These are phyloP conservation scores for Priceomyces melissophilus DNA, from an alignment of 805 yeast genomes.

Conservation along the genomic window DNA sequence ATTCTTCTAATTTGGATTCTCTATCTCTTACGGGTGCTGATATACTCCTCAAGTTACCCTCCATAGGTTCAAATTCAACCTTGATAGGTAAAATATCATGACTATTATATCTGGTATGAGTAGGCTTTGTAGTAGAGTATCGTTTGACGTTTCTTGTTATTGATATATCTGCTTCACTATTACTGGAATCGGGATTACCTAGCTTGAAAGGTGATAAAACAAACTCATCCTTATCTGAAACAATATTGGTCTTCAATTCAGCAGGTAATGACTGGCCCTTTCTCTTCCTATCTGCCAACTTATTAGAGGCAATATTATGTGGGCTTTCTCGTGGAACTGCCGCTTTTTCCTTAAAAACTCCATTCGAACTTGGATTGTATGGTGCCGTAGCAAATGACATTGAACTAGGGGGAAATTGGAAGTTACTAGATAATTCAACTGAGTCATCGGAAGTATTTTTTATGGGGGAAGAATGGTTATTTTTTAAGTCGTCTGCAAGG, in stretches of 20 bases:
- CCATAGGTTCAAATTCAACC: constrained; percentile 38
- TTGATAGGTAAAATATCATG: constrained; percentile 41
- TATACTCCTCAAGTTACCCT: constrained; percentile 16
- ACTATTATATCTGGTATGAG: constrained; percentile 39
- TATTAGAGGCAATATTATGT: constrained; percentile 11
- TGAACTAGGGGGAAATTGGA: constrained; percentile 22
- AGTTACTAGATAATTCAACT: constrained; percentile 17
- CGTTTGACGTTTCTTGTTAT: constrained; percentile 16
- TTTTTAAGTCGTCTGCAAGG: constrained; percentile 19
- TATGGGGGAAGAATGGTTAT: constrained; percentile 27
- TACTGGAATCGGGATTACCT: constrained; percentile 19
- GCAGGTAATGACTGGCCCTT: constrained; percentile 37
- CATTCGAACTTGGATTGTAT: background rate
- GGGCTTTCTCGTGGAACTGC: background rate
- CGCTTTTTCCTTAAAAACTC: background rate
- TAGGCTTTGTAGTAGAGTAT: constrained; percentile 27
- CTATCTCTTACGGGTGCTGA: constrained; percentile 27
- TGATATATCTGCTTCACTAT: constrained; percentile 16
- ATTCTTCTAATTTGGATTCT: constrained; percentile 10
- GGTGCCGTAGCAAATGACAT: background rate
- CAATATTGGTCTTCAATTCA: constrained; percentile 20
- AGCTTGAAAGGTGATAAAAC: constrained; percentile 42
- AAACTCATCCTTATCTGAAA: constrained; percentile 26
- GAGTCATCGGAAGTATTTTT: constrained; percentile 16
- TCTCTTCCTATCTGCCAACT: constrained; percentile 11